Percentiles rank a stretch among this genome's conserved stretches.
Conservation (phyloP, 306 rosid genomes). For the Sindora glabra region DNA sequence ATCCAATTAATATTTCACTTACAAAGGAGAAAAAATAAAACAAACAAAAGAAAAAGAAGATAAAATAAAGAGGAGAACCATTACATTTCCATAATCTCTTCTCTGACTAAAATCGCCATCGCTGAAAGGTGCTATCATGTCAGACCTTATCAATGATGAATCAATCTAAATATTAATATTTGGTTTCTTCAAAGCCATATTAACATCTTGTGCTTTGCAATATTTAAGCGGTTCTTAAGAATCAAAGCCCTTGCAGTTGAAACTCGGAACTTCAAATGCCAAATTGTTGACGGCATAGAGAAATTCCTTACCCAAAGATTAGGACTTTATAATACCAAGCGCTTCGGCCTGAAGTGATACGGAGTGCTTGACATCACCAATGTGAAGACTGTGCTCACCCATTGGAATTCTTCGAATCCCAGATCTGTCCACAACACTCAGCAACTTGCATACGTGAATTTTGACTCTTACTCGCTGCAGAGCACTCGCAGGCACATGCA, state of each 20-base stretch:
- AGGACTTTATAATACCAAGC: constrained; percentile 55
- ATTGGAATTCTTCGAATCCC: constrained; percentile 75
- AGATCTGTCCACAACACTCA: constrained; percentile 66
- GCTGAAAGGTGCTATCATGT: not conserved
- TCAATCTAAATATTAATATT: constrained; percentile 20
- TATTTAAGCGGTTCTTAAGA: constrained; percentile 1
- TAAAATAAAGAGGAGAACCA: constrained; percentile 11
- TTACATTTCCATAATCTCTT: constrained; percentile 1
- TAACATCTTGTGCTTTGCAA: constrained; percentile 4
- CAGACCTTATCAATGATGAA: not conserved
- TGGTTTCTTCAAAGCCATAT: no score
- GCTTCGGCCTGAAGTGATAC: constrained; percentile 50
- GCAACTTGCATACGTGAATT: constrained; percentile 68
- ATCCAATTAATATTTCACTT: not conserved
- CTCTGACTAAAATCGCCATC: constrained; percentile 1
- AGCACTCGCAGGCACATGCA: constrained; percentile 42
- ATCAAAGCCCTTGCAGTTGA: not conserved
- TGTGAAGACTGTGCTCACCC: constrained; percentile 56
- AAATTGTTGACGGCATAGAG: no score
- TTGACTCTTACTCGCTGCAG: constrained; percentile 35
- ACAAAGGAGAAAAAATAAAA: not conserved
- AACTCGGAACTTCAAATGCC: no score
- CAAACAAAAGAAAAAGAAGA: not conserved
- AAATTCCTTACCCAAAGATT: no score
- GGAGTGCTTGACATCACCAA: constrained; percentile 53